Percentiles rank a stretch among this genome's conserved stretches.
Conservation (phyloP, 2,329 filamentous ascomycete species). For the Fusarium fujikuroi region DNA sequence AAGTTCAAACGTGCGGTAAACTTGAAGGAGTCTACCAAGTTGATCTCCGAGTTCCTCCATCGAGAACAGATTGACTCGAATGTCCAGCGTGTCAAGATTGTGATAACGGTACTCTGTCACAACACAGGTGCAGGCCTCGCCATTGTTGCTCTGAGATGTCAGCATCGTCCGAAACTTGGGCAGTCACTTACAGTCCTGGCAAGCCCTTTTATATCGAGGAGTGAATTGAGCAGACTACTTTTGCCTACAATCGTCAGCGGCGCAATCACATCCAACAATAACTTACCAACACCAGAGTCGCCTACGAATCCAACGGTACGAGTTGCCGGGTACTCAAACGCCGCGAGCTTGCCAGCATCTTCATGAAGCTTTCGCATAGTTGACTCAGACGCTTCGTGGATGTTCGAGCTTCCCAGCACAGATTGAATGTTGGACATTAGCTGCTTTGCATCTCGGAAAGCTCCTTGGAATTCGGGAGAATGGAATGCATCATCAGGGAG, state of each 20-base stretch:
- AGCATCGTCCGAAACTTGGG: background rate
- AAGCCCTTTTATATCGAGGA: conserved; percentile 54
- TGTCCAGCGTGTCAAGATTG: conserved; percentile 43
- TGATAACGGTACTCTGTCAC: conserved; percentile 59
- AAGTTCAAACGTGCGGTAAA: conserved; percentile 52
- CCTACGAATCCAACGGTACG: conserved; percentile 60
- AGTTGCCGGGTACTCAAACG: conserved; percentile 52
- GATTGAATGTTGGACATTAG: conserved; percentile 46
- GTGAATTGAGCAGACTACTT: conserved; percentile 61
- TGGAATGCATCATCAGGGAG: conserved; percentile 51
- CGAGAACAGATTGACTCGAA: conserved; percentile 51
- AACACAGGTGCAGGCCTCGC: conserved; percentile 59
- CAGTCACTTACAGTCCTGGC: conserved; percentile 54
- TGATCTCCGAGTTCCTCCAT: conserved; percentile 49
- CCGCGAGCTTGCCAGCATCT: conserved; percentile 48
- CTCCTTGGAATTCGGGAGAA: conserved; percentile 48
- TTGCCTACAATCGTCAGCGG: conserved; percentile 49
- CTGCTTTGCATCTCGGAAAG: conserved; percentile 48
- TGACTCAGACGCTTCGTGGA: conserved; percentile 53
- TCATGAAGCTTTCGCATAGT: conserved; percentile 50
- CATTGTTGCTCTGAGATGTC: conserved; percentile 54
- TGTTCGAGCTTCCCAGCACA: conserved; percentile 49
- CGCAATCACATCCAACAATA: too few relatives aligned
- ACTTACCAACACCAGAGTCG: conserved; percentile 58
- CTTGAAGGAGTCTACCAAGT: conserved; percentile 48